Percentiles rank a stretch among this genome's conserved stretches.
Conservation (phyloP, 2,329 filamentous ascomycete genomes). For the Penicillium sp. region DNA sequence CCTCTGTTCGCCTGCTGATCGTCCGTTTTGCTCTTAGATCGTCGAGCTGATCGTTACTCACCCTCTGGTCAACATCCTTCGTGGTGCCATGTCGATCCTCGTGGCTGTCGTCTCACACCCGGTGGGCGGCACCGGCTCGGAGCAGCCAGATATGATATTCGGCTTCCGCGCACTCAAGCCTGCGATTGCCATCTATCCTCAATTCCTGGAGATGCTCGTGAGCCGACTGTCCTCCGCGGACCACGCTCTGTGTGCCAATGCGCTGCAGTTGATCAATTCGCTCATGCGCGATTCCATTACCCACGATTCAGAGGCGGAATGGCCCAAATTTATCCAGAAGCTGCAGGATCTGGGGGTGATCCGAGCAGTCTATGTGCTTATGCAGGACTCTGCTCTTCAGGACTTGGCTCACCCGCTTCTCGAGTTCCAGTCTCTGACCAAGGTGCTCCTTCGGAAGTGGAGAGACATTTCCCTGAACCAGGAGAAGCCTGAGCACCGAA, state of each 20-base stretch:
- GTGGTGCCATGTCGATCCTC: slow-evolving; percentile 94
- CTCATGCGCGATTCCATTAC: slow-evolving; percentile 89
- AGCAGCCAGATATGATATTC: slow-evolving; percentile 61
- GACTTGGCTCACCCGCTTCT: slow-evolving; percentile 86
- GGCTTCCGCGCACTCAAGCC: slow-evolving; percentile 92
- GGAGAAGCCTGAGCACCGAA: slow-evolving; percentile 81
- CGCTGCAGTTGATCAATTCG: slow-evolving; percentile 91
- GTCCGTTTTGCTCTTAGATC: slow-evolving; percentile 49
- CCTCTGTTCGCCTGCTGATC: slow-evolving; percentile 4
- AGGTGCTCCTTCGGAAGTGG: slow-evolving; percentile 85
- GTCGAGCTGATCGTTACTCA: slow-evolving; percentile 93
- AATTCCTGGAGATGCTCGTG: slow-evolving; percentile 93
- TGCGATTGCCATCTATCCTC: slow-evolving; percentile 83
- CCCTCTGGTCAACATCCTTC: slow-evolving; percentile 93
- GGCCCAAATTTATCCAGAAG: slow-evolving; percentile 92
- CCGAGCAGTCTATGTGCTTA: slow-evolving; percentile 83
- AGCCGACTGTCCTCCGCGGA: slow-evolving; percentile 89
- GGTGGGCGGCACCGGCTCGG: slow-evolving; percentile 53
- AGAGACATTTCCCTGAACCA: slow-evolving; percentile 78
- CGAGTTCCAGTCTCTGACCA: slow-evolving; percentile 90
- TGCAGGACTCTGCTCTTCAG: slow-evolving; percentile 90
- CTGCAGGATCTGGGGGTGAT: slow-evolving; percentile 92
- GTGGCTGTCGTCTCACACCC: slow-evolving; percentile 90
- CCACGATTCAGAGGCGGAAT: slow-evolving; percentile 74
- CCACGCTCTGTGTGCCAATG: slow-evolving; percentile 92